phyloP scores from a whole-genome alignment of 306 rosid species.

The Nissolia schottii region DNA sequence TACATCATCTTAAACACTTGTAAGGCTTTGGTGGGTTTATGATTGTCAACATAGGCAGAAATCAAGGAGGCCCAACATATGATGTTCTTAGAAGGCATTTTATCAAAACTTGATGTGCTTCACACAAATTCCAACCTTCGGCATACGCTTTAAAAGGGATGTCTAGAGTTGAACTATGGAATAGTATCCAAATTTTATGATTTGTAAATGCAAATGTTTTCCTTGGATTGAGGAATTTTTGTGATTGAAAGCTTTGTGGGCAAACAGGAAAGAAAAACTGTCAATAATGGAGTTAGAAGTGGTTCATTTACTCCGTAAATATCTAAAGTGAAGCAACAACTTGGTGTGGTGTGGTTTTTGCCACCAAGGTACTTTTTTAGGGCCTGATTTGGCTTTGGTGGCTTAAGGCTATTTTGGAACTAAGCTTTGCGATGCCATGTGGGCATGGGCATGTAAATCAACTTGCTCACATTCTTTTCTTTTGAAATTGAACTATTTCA shows the following conservation, averaged over 20 bases:
- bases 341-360: constrained; percentile 29
- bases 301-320: constrained; percentile 32
- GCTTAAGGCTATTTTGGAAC: constrained; percentile 36
- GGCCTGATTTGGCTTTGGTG: constrained; percentile 51
- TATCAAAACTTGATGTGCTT: constrained; percentile 42
- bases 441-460: neutral
- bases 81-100: constrained; percentile 34
- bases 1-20: constrained; percentile 48
- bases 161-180: constrained; percentile 44
- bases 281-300: constrained; percentile 33
- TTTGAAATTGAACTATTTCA: constrained; percentile 23
- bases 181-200: constrained; percentile 44
- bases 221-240: constrained; percentile 30
- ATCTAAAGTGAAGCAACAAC: constrained; percentile 36
- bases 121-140: neutral
- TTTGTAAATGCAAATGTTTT: constrained; percentile 42
- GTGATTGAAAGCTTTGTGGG: constrained; percentile 42
- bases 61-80: constrained; percentile 57
- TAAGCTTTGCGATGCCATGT: constrained; percentile 21
- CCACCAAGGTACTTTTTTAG: constrained; percentile 40
- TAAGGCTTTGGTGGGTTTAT: constrained; percentile 37
- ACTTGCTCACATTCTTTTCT: neutral
- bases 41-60: constrained; percentile 54
- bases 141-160: constrained; percentile 42
- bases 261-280: constrained; percentile 43